Evolutionary conservation across 805 yeast species (phyloP), one percentile per base, ranked within the genome.

Genomic region (Cyberlindnera euphorbiae): DNA sequence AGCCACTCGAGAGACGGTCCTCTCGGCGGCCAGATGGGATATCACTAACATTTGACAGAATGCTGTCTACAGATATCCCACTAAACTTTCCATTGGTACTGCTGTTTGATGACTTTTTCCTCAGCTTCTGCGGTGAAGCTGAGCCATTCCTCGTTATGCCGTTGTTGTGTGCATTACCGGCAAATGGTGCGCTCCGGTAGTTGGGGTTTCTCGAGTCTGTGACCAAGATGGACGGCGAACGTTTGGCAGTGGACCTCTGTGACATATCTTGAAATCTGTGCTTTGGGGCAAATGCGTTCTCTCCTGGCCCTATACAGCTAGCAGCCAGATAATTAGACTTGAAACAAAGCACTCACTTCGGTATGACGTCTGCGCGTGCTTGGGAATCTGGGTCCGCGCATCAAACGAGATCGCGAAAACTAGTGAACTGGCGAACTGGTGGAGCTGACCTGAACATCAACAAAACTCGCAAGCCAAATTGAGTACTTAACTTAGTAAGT

Each of bases 181-280:
- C 93, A 69, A 79, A 85, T 1, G 93, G 94, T 0, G 90, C 93
- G 38, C 64, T 58, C 33, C 80, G 56, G 15, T 72, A 68, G 17
- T 73, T 70, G 5, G 73, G 58, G 42, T 77, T 71, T 42, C 97
- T 68, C 3, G 85, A 77, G 62, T 89, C 97, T 0, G 97, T 90
- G 26, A 89, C 97, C 39, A 89, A 69, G 53, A 89, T 89, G 2
- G 96, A 85, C 9, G 97, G 97, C 21, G 96, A 85, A 50, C 97
- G 64, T 50, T 84, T 85, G 11, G 95, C 86, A 6, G 84, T 43
- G 4, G 83, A 80, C 39, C 69, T 55, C 38, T 55, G 64, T 19
- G 53, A 35, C 51, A 47, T 50, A 9, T 28, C 15, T 17, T n/a
- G n/a, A n/a, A n/a, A n/a, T n/a, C n/a, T n/a, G n/a, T n/a, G n/a